Base-by-base conservation (phyloP, 805 yeast species). In the Metschnikowia santaceciliae region DNA sequence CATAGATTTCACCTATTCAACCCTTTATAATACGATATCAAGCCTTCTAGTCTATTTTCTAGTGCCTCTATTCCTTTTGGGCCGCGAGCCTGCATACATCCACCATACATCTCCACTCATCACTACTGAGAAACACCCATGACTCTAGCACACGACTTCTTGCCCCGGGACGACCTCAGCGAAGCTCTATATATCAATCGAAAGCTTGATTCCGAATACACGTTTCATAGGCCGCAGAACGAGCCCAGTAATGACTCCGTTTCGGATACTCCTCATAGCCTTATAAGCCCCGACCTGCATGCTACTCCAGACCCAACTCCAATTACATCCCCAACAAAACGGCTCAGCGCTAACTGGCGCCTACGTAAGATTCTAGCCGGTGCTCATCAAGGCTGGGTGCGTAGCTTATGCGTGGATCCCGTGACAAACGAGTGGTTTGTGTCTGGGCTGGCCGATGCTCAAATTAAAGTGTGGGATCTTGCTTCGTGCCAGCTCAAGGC, bases 341-440 rank as follows among this genome's bases (percentile, higher is more conserved):
- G 41, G 26, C 37, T 30, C 40, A 10, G 8, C 17, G 17, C 20
- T 13, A n/a, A 54, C 17, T 90, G 96, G 96, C 80, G 81, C 58
- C 74, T 88, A 5, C 76, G 74, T 62, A 75, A 86, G 50, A 90
- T 92, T 3, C 75, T 92, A 0, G 82, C 88, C 1, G 75, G 76
- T 3, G 98, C 98, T 3, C 99, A 94, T 65, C 77, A 80, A 37
- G 99, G 99, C 0, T 91, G 97, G 91, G 90, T 94, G 0, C 76
- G 96, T 42, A 78, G 88, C n/a, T 71, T 90, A 2, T 77, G 85
- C 6, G 79, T 88, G 17, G 98, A 94, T 53, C 96, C 96, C 0
- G 65, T 72, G 11, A 86, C 86, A 32, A 90, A 90, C 64, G 80
- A 84, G 57, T 94, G 94, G 89, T 92, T 89, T 69, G 96, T 86